phyloP scores from a whole-genome alignment of 2,329 filamentous ascomycete genomes.

The Paecilomyces sp. region DNA sequence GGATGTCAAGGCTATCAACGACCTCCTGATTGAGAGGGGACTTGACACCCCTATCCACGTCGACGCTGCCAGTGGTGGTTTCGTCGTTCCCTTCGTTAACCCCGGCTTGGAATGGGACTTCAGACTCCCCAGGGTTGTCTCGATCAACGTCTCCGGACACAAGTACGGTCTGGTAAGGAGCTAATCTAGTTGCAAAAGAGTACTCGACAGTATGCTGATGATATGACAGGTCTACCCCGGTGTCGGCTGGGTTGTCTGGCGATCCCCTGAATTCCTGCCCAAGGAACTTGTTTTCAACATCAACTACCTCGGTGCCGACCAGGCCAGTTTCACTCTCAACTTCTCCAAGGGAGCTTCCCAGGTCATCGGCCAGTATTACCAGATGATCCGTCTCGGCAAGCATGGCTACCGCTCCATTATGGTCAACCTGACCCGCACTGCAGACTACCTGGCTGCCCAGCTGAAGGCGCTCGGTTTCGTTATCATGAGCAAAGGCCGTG shows the following conservation, averaged over 20 bases:
- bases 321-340: slow-evolving; percentile 93
- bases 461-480: slow-evolving; percentile 72
- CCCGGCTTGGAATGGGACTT: slow-evolving; percentile 89
- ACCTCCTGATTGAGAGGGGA: slow-evolving; percentile 66
- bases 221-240: slow-evolving; percentile 69
- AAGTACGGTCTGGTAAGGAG: slow-evolving; percentile 59
- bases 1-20: slow-evolving; percentile 86
- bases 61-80: slow-evolving; percentile 85
- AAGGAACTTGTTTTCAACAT: slow-evolving; percentile 97
- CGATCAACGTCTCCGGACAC: slow-evolving; percentile 91
- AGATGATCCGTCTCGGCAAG: slow-evolving; percentile 90
- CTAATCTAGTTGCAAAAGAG: neutral
- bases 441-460: slow-evolving; percentile 74
- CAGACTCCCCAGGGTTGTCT: slow-evolving; percentile 77
- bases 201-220: neutral
- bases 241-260: slow-evolving; percentile 91
- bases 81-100: slow-evolving; percentile 85
- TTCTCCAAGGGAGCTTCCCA: slow-evolving; percentile 94
- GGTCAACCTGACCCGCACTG: slow-evolving; percentile 82
- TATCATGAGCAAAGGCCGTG: slow-evolving; percentile 76
- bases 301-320: slow-evolving; percentile 94
- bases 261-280: slow-evolving; percentile 72
- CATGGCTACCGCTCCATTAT: slow-evolving; percentile 88
- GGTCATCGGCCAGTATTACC: slow-evolving; percentile 96
- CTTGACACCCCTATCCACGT: slow-evolving; percentile 87